phyloP scores from a whole-genome alignment of 225 moss, liverwort and hornwort species.

The Polytrichum commune region DNA sequence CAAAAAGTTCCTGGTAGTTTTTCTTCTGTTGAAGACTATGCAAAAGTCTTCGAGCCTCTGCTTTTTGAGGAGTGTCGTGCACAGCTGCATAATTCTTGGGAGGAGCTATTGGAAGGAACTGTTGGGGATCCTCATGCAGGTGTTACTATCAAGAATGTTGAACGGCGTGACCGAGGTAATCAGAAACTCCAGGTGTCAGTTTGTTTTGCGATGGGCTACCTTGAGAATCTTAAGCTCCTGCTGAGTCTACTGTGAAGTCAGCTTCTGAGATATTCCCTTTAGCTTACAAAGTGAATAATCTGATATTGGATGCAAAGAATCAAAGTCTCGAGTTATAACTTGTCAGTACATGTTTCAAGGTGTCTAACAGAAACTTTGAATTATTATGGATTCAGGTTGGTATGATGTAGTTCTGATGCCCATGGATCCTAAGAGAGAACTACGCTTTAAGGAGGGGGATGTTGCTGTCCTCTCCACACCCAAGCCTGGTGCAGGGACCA shows the following conservation, averaged over 20 bases:
- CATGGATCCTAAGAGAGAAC: conserved; percentile 65
- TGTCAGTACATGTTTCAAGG: not conserved
- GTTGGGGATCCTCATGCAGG: conserved; percentile 75
- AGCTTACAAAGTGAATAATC: no score
- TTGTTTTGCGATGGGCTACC: no score
- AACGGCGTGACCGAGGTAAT: conserved; percentile 90
- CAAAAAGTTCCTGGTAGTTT: conserved; percentile 91
- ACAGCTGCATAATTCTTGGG: conserved; percentile 89
- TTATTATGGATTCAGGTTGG: conserved; percentile 59
- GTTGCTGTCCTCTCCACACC: conserved; percentile 90
- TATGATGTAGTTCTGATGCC: conserved; percentile 87
- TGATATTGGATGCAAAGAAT: no score
- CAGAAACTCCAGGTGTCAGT: not conserved
- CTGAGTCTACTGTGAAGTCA: no score
- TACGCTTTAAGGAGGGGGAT: conserved; percentile 95
- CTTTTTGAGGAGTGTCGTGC: conserved; percentile 98
- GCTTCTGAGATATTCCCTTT: no score
- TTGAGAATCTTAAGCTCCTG: no score
- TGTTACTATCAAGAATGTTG: conserved; percentile 73
- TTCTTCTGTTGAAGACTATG: conserved; percentile 86
- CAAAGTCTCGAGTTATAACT: no score
- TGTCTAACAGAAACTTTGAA: conserved; percentile 3
- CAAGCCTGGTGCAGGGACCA: conserved; percentile 80
- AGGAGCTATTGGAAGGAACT: conserved; percentile 88
- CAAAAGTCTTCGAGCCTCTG: conserved; percentile 84